Evolutionary conservation across 768 basidiomycete genomes (phyloP).

Genomic region (Podaxis pistillaris): DNA sequence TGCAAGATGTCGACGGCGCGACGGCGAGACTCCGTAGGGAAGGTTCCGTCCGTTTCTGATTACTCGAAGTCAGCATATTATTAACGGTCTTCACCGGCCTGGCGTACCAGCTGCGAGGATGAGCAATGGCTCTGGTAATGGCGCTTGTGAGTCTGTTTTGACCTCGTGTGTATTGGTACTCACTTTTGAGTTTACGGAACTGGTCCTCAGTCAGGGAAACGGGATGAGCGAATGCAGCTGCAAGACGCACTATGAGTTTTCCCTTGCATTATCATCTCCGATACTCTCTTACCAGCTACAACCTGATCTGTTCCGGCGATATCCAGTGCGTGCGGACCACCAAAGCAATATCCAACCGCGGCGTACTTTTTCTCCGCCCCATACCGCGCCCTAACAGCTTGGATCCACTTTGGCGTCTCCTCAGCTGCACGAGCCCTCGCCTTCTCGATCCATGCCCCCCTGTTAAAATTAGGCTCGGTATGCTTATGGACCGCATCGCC

Average conservation of each 20-base stretch:
- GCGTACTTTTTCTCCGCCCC: constrained; percentile 40
- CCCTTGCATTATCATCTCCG: background rate
- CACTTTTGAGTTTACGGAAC: constrained; percentile 47
- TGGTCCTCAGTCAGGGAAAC: constrained; percentile 45
- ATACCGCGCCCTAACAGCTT: constrained; percentile 45
- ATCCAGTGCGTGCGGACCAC: constrained; percentile 50
- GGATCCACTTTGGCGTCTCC: constrained; percentile 48
- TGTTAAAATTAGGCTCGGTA: constrained; percentile 36
- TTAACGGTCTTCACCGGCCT: background rate
- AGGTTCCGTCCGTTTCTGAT: constrained; percentile 53
- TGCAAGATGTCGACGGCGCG: constrained; percentile 56
- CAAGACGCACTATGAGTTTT: background rate
- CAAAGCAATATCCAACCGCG: constrained; percentile 58
- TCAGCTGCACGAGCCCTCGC: constrained; percentile 33
- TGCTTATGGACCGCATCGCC: constrained; percentile 50
- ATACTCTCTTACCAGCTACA: constrained; percentile 40
- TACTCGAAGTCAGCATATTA: background rate
- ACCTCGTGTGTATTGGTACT: constrained; percentile 16
- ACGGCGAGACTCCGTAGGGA: constrained; percentile 50
- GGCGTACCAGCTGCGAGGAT: constrained; percentile 52
- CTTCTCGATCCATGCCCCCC: constrained; percentile 40
- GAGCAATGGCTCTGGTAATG: constrained; percentile 46
- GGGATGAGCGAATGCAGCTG: constrained; percentile 60
- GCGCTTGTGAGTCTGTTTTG: background rate
- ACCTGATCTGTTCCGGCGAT: constrained; percentile 43